Base-by-base conservation (phyloP, 805 yeast species). In the Pichia kluyveri region DNA sequence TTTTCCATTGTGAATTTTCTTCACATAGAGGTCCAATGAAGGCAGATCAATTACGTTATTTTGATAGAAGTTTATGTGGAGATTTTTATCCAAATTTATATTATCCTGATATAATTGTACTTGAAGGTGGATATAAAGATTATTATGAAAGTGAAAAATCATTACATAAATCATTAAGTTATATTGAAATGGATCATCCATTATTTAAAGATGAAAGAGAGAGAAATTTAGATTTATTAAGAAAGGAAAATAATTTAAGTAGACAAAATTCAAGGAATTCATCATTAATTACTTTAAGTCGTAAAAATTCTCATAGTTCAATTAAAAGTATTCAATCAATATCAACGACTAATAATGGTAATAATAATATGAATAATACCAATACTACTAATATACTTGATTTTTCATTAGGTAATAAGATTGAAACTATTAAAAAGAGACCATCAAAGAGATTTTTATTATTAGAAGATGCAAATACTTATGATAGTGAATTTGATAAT, bases 1-100 rank as follows among this genome's bases (percentile, higher is more conserved):
- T 93, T 11, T 91, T 93, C 70, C 97, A 93, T 66, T 93, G 99
- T 67, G 99, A 93, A 66, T 91, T 88, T 63, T 83, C 95, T 38
- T 79, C 95, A 7, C 87, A 83, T 61, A 73, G 99, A 50, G 96
- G 98, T n/a, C 99, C 99, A 5, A 69, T 83, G 43, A 79, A 93
- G 84, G 98, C 98, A 1, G 71, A 80, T 46, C 89, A 88, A 62
- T 72, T 93, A 48, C 72, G 99, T 52, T 82, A 82, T 51, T 76
- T 85, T 56, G 99, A 93, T 67, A 76, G 99, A 53, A 89, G 90
- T 63, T 72, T 79, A 52, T 38, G 45, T 12, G 53, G 53, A 11
- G 80, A 82, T 48, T 71, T 75, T 51, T 93, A 93, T 65, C 99
- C 99, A 0, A 69, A 76, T 51, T 70, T 93, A 48, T 78, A 77